Base-by-base conservation (phyloP, 805 yeast species). In the Grigorovia yakushimaensis region DNA sequence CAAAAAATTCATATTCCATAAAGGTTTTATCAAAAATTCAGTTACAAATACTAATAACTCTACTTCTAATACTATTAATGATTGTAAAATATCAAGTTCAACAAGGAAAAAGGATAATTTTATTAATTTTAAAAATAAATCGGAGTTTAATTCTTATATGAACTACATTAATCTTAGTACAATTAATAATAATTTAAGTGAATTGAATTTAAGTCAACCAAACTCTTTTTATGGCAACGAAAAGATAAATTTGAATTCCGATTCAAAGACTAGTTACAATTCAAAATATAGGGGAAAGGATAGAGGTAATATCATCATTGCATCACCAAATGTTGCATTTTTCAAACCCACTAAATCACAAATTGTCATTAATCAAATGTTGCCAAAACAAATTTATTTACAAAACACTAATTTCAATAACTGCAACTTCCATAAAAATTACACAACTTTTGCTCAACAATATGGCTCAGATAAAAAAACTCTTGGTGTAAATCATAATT, bases 21-120 rank as follows among this genome's bases (percentile, higher is more conserved):
- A 51, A 33, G 65, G 65, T 6, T 61, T 61, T 42, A 54, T 56
- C 39, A 51, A 41, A 17, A 51, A n/a, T n/a, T n/a, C n/a, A n/a
- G n/a, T n/a, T n/a, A n/a, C n/a, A n/a, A n/a, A 57, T 42, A 40
- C 46, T 20, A 44, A 35, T 7, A 33, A 15, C 18, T 33, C 13
- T 4, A 10, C 17, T 23, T n/a, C 19, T 19, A 23, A 23, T 9
- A 6, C 27, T 15, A 33, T 15, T 33, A 15, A 33, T 15, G 37
- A n/a, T 6, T 7, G 6, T 15, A 42, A 42, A 33, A 20, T 8
- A 20, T 10, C 5, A 9, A 41, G 43, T 18, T 27, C 38, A n/a
- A 41, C 27, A 8, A 24, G 27, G 24, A n/a, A 5, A 18, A 17
- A 18, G 3, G 43, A 47, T 13, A 48, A 42, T 11, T 45, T 20